Conservation (phyloP, 2,329 filamentous ascomycete genomes). For the Alternaria panax region DNA sequence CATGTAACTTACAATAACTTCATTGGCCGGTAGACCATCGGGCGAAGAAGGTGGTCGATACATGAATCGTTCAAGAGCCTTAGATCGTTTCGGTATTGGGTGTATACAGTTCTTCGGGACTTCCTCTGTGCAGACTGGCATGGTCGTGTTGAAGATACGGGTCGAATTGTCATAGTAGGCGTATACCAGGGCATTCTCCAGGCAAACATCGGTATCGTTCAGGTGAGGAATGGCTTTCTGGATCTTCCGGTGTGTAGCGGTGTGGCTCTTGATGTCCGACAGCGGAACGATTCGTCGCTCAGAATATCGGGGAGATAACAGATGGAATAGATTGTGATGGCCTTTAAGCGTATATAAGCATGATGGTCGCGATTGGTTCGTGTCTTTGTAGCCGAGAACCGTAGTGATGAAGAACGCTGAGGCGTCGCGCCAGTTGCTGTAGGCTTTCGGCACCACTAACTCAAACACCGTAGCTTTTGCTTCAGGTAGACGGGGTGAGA, state of each 20-base stretch:
- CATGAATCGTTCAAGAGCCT: slow-evolving; percentile 53
- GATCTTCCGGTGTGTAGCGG: slow-evolving; percentile 44
- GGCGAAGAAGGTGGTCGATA: slow-evolving; percentile 39
- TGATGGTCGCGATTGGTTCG: not conserved
- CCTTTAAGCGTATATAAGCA: slow-evolving; percentile 19
- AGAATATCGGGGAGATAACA: slow-evolving; percentile 3
- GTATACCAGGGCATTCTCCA: slow-evolving; percentile 57
- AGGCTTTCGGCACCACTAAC: slow-evolving; percentile 52
- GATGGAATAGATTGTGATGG: slow-evolving; percentile 17
- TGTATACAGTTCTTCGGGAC: slow-evolving; percentile 51
- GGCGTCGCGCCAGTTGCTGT: slow-evolving; percentile 59
- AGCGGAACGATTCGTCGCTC: slow-evolving; percentile 41
- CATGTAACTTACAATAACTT: slow-evolving; percentile 59
- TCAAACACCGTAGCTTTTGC: slow-evolving; percentile 63
- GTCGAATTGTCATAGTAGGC: slow-evolving; percentile 34
- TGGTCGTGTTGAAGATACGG: slow-evolving; percentile 23
- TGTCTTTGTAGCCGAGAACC: slow-evolving; percentile 43
- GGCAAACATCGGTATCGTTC: slow-evolving; percentile 51
- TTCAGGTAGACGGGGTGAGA: slow-evolving; percentile 47
- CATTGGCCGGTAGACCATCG: slow-evolving; percentile 55
- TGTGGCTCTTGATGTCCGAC: slow-evolving; percentile 50
- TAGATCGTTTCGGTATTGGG: slow-evolving; percentile 44
- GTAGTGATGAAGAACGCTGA: slow-evolving; percentile 54
- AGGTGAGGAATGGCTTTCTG: slow-evolving; percentile 35
- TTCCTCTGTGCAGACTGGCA: slow-evolving; percentile 20